Conservation (phyloP, 192 early-diverging fungal genomes). For the Umbelopsis isabellina region DNA sequence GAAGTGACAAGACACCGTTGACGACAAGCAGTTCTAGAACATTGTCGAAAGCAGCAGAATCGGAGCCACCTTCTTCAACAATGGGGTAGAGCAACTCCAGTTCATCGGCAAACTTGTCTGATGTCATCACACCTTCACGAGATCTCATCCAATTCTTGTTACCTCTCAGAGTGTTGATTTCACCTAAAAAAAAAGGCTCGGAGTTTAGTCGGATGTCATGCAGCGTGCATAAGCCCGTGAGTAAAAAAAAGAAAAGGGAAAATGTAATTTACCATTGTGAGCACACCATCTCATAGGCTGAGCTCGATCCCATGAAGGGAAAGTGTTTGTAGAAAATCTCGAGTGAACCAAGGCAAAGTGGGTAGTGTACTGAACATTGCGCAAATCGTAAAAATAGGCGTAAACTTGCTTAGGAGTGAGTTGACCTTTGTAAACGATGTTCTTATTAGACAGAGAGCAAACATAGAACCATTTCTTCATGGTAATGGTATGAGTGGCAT, state of each 20-base stretch:
- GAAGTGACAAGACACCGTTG: conserved; percentile 88
- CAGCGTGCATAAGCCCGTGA: not conserved
- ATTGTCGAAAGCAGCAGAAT: conserved; percentile 97
- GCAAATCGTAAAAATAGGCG: conserved; percentile 89
- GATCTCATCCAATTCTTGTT: conserved; percentile 99
- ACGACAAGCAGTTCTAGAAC: conserved; percentile 93
- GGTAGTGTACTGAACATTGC: conserved; percentile 78
- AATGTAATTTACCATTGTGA: conserved; percentile 81
- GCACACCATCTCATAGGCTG: conserved; percentile 98
- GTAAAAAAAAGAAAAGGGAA: not conserved
- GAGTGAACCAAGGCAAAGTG: conserved; percentile 98
- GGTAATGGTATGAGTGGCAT: conserved; percentile 82
- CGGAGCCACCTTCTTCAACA: conserved; percentile 94
- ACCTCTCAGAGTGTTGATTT: conserved; percentile 98
- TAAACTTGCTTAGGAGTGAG: conserved; percentile 94
- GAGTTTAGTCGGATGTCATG: not conserved
- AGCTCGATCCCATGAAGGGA: conserved; percentile 98
- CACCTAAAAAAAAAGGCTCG: conserved; percentile 55
- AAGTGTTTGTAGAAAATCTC: conserved; percentile 99
- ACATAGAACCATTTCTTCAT: conserved; percentile 95
- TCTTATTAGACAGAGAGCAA: conserved; percentile 92
- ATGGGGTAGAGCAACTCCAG: conserved; percentile 89
- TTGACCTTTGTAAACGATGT: conserved; percentile 98
- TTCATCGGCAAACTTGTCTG: conserved; percentile 76
- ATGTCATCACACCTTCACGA: conserved; percentile 92